Base-by-base conservation (phyloP, 83 land plant species). In the Thuja plicata region DNA sequence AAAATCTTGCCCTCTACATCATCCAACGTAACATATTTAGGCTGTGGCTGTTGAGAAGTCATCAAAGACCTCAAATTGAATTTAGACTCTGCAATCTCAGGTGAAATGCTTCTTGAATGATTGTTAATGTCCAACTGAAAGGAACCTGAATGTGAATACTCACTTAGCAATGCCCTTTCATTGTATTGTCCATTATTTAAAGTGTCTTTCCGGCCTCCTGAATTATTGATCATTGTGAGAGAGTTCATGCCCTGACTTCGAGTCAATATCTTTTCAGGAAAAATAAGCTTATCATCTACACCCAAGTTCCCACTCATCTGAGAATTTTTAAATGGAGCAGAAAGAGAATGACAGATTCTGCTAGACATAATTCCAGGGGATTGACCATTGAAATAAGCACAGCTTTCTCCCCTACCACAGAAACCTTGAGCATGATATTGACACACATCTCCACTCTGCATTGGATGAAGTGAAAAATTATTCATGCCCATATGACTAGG, bases 191-290 rank as follows among this genome's bases (percentile, higher is more conserved):
- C 77, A 89, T 90, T 88, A 71, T 12, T 88, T 0, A 78, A 24
- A 15, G 50, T n/a, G 1, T 88, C 60, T 82, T 88, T 88, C 81
- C 84, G 50, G 40, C 81, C 83, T 54, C 32, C 81, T 70, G 52
- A n/a, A 34, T 81, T 60, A 78, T 88, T 89, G 16, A 87, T 46
- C 19, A 88, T 73, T 48, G 74, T 89, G 54, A 87, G 21, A 45
- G 91, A 50, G 86, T 89, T 92, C 70, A 89, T 32, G 19, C 90
- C 93, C 77, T 71, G 86, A 54, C 1, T 88, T 34, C 87, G 37
- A 52, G 92, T 88, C 13, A 90, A 85, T 71, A 92, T 89, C 88
- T 89, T 93, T 48, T 90, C 89, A 35, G 94, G 93, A 89, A 90
- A 89, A 48, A n/a, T 55, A n/a, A 80, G 87, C 0, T 89, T 89